Evolutionary conservation across 352 stramenopile species (phyloP), one percentile per base, ranked within the genome.

Genomic region (Phytophthora ramorum): DNA sequence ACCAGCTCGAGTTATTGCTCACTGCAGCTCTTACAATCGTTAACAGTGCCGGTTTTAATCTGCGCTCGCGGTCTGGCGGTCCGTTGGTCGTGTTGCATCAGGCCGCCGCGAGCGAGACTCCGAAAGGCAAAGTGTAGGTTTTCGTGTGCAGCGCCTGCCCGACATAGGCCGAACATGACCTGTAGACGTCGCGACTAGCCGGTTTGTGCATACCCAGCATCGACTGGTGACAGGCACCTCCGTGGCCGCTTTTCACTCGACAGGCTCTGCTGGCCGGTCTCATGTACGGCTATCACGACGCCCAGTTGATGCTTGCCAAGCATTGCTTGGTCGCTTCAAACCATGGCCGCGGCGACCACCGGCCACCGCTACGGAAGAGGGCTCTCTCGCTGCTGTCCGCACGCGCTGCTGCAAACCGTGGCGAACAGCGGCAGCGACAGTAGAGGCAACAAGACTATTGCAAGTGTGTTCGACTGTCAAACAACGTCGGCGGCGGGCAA

Each of bases 231-330:
- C 56, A 34, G 44, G 12, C 1, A 44, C 44, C 16, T 20, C n/a
- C 34, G 56, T 63, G 56, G 56, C 56, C 13, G 22, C 14, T 34
- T 56, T 43, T 63, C 12, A 63, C 56, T 56, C 34, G 43, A 22
- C 24, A n/a, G n/a, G 9, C 44, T 44, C 45, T 22, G 7, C 32
- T 56, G 56, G 56, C 56, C 45, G 56, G 54, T 63, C 56, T 48
- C 56, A 63, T 47, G 45, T 44, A 4, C 56, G 16, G 16, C 13
- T 26, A 54, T 53, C 54, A 62, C 38, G 19, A 22, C 12, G 53
- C 28, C 43, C 16, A 37, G n/a, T n/a, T n/a, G n/a, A n/a, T n/a
- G n/a, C n/a, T n/a, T n/a, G n/a, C n/a, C n/a, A n/a, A n/a, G n/a
- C n/a, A n/a, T n/a, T n/a, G n/a, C n/a, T n/a, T n/a, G n/a, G n/a